Evolutionary conservation across 2,329 filamentous ascomycete species (phyloP).

Genomic region (Ilyonectria sp.): DNA sequence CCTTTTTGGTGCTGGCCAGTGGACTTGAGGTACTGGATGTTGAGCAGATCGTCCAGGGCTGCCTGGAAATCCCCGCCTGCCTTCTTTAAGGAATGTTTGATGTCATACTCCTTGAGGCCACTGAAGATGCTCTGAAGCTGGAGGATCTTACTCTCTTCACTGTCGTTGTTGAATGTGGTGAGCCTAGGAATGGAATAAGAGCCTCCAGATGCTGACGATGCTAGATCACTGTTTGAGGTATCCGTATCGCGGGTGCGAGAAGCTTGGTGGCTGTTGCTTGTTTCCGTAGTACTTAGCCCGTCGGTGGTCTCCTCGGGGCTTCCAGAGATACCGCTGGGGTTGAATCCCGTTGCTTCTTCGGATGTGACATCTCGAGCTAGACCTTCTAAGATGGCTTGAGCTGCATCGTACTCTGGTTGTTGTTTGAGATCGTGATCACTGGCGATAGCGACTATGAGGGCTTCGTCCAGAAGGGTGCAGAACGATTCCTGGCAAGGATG

Average conservation of each 20-base stretch:
- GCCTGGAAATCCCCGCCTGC: conserved; percentile 76
- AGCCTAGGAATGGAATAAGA: conserved; percentile 46
- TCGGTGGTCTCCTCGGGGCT: conserved; percentile 45
- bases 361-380: conserved; percentile 75
- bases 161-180: conserved; percentile 57
- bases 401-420: conserved; percentile 65
- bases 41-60: conserved; percentile 86
- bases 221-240: conserved; percentile 45
- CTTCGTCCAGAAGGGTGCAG: conserved; percentile 81
- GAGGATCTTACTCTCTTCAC: conserved; percentile 73
- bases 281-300: conserved; percentile 44
- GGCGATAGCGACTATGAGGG: conserved; percentile 82
- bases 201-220: conserved; percentile 42
- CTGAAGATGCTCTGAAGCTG: conserved; percentile 81
- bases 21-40: conserved; percentile 82
- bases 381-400: conserved; percentile 73
- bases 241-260: conserved; percentile 51
- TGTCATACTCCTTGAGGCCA: conserved; percentile 74
- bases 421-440: conserved; percentile 79
- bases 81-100: conserved; percentile 78
- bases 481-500: conserved; percentile 72
- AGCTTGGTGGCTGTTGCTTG: conserved; percentile 47
- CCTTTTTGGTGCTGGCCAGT: conserved; percentile 76
- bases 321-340: conserved; percentile 79
- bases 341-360: conserved; percentile 84